Percentiles rank a stretch among this genome's conserved stretches.
Conservation (phyloP, 2,329 filamentous ascomycete genomes). For the Sporothrix mexicana region DNA sequence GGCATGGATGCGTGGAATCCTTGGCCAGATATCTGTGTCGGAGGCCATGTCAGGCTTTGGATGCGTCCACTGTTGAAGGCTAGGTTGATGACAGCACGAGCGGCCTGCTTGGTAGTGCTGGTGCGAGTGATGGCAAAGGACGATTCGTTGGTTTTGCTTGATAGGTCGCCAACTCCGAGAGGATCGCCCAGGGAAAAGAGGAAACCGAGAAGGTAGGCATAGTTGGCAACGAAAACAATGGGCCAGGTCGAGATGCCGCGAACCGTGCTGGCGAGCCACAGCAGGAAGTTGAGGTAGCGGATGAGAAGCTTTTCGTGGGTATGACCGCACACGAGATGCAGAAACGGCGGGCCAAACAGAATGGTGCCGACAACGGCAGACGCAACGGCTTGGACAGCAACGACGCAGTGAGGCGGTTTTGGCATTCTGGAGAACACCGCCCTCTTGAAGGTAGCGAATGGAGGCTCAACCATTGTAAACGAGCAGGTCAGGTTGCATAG, state of each 20-base stretch:
- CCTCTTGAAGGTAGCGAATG: neutral
- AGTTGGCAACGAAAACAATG: conserved; percentile 27
- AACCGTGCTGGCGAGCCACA: neutral
- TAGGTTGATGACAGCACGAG: conserved; percentile 2
- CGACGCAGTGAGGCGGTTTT: neutral
- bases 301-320: neutral
- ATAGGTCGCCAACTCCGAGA: neutral
- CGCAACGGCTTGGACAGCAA: neutral
- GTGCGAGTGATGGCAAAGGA: neutral
- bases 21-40: neutral
- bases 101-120: neutral
- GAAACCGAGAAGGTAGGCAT: conserved; percentile 32
- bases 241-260: neutral
- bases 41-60: conserved; percentile 28
- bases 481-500: neutral
- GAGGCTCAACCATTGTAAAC: neutral
- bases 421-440: neutral
- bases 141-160: too few relatives aligned
- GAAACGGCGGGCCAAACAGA: conserved; percentile 2
- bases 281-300: neutral
- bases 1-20: neutral
- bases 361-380: neutral
- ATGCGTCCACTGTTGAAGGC: conserved; percentile 34
- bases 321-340: neutral
- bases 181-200: conserved; percentile 26